phyloP scores from a whole-genome alignment of 2,329 filamentous ascomycete genomes.

The Xylariales sp. region DNA sequence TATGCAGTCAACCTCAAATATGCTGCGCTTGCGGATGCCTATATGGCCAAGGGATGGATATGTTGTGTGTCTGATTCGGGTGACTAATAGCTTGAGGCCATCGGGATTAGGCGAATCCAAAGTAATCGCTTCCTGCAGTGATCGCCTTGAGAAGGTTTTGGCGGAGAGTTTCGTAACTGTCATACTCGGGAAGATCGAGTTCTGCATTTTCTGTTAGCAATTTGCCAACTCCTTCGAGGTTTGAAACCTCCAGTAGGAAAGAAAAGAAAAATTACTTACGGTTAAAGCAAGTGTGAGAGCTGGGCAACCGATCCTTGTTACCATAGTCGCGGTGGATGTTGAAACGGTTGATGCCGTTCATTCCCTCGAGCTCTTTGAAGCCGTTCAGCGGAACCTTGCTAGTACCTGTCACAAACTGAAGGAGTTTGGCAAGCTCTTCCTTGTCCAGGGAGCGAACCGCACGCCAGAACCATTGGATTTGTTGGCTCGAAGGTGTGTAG shows the following conservation, averaged over 20 bases:
- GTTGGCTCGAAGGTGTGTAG: slow-evolving; percentile 87
- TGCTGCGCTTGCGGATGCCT: too few relatives aligned
- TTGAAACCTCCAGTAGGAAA: too few relatives aligned
- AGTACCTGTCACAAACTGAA: slow-evolving; percentile 97
- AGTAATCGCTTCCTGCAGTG: slow-evolving; percentile 95
- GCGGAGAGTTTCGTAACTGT: slow-evolving; percentile 87
- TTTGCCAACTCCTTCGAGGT: too few relatives aligned
- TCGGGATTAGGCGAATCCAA: slow-evolving; percentile 78
- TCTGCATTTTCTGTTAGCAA: slow-evolving; percentile 54
- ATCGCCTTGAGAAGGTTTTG: slow-evolving; percentile 91
- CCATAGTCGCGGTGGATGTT: slow-evolving; percentile 98
- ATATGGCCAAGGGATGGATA: slow-evolving; percentile 1
- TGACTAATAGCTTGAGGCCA: neutral
- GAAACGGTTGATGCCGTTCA: slow-evolving; percentile 97
- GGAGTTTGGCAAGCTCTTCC: slow-evolving; percentile 92
- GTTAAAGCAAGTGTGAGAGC: slow-evolving; percentile 98
- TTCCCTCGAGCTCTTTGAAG: slow-evolving; percentile 98
- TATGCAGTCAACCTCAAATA: too few relatives aligned
- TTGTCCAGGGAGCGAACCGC: slow-evolving; percentile 97
- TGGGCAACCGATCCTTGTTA: slow-evolving; percentile 90
- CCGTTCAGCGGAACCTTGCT: slow-evolving; percentile 97
- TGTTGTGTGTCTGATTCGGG: neutral
- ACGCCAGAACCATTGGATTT: slow-evolving; percentile 99
- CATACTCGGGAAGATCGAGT: slow-evolving; percentile 96
- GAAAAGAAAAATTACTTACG: too few relatives aligned